A percentile compares a stretch with the other conserved stretches of the same genome.
Conservation (phyloP, 2,329 filamentous ascomycete species). For the Cyphellophora europaea region DNA sequence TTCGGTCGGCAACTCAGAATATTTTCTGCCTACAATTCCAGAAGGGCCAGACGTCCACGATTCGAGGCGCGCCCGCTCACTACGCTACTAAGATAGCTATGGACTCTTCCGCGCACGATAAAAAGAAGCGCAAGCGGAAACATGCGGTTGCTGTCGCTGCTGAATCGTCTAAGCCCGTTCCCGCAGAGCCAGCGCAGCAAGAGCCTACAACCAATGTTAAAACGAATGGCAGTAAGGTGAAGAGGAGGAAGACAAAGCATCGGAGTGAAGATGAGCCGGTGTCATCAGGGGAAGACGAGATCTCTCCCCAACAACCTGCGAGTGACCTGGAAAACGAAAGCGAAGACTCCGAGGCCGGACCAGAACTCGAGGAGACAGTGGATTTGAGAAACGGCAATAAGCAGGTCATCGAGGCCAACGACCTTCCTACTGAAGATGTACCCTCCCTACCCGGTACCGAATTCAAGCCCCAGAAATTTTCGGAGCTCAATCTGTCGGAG, state of each 20-base stretch:
- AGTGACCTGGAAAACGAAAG: background rate
- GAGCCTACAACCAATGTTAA: too few relatives aligned
- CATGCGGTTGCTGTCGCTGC: too few relatives aligned
- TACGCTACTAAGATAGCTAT: too few relatives aligned
- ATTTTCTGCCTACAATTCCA: too few relatives aligned
- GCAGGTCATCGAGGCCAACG: slow-evolving; percentile 16
- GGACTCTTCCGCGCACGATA: too few relatives aligned
- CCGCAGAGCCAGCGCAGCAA: too few relatives aligned
- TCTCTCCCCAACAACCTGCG: too few relatives aligned
- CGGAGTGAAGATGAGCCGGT: background rate
- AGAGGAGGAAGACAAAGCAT: background rate
- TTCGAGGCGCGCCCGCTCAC: too few relatives aligned
- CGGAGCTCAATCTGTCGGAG: slow-evolving; percentile 74
- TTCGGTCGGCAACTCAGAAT: too few relatives aligned
- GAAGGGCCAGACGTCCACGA: too few relatives aligned
- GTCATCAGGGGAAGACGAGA: background rate
- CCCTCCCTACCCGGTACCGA: slow-evolving; percentile 51
- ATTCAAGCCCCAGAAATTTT: slow-evolving; percentile 59
- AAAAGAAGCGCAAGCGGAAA: too few relatives aligned
- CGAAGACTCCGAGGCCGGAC: background rate
- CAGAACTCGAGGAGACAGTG: background rate
- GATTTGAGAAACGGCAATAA: background rate
- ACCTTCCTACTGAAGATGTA: slow-evolving; percentile 42
- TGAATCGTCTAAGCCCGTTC: too few relatives aligned
- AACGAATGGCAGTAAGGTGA: background rate